Base-by-base conservation (phyloP, 148 eudicot genomes). In the Fagopyrum homotropicum region DNA sequence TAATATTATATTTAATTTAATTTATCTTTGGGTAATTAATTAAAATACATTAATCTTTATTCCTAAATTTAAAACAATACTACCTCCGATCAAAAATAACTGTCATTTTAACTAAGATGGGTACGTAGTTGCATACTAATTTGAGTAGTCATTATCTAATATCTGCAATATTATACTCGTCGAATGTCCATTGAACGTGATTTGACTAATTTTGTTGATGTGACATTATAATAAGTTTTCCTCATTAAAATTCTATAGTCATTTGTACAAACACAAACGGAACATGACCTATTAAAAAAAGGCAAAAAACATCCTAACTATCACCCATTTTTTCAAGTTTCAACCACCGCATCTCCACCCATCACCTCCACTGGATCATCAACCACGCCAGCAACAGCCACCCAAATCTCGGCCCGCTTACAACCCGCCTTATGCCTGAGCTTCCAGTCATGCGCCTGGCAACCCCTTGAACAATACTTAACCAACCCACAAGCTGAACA, bases 401-500 rank as follows among this genome's bases (percentile, higher is more conserved):
- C 71, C 84, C 81, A 72, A 69, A 68, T 57, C 9, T 79, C 82
- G 66, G 84, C 50, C 12, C 89, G 87, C 9, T 82, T 69, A 55
- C 95, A 90, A 72, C 82, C 87, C 57, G 45, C 80, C 77, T 86
- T 86, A 46, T 90, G 92, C 75, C 87, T 78, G 75, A 85, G 48
- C 83, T 85, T 88, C 95, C 95, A 90, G 68, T 90, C 95, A 60
- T 60, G 66, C 22, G 66, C 66, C 66, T 60, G 66, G 66, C 66
- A 60, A 60, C 66, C 66, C 35, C 66, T 60, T 12, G 94, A 90
- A 83, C 91, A 90, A 68, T 90, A 90, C 52, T 85, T 88, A 22
- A 85, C 91, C 9, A 48, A 56, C 30, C 89, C 90, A 56, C 95
- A 90, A 5, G 79, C 89, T 12, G 95, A 85, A 56, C 95, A 90